Base-by-base conservation (phyloP, 257 asterid genomes). In the Solanum bukasovii region DNA sequence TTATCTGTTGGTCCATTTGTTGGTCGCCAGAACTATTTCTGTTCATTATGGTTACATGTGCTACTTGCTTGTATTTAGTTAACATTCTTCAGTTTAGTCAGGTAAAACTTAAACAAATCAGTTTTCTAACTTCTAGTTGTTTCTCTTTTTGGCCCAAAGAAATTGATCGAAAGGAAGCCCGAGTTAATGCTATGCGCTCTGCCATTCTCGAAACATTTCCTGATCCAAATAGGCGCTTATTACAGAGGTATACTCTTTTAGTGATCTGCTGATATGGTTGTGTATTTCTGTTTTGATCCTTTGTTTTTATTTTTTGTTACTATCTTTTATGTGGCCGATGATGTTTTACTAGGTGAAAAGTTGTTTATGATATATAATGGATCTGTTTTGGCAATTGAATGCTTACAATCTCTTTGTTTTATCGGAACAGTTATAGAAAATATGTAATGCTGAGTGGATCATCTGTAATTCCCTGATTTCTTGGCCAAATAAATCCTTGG, bases 151-250 rank as follows among this genome's bases (percentile, higher is more conserved):
- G 86, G 83, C 72, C 86, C 88, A 85, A 88, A 96, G 99, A 94
- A 94, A 92, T 93, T 87, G 98, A 95, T 87, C 92, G 91, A 86
- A 96, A 92, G 93, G 98, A 93, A 87, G 95, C 97, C 72, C 95
- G 98, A 89, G 88, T 92, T 86, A 94, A 91, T 87, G 97, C 98
- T 81, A 90, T 96, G 94, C 97, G 92, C 87, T 94, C 96, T 88
- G 97, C 98, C 29, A 90, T 96, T 88, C 90, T 91, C 78, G 99
- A 96, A 92, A 93, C 98, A n/a, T 96, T 96, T 90, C 99, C 99
- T 75, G 99, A 96, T 84, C 99, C 99, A 86, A 97, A 95, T 87
- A 93, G 96, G 87, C 98, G 96, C 56, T 92, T 96, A 88, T 90
- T 96, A 92, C 99, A 96, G 91, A 96, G 99, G 99, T 95, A 94